These are phyloP conservation scores for Colletotrichum echinochloae DNA, from an alignment of 2,329 filamentous ascomycete species.

Conservation along the genomic window DNA sequence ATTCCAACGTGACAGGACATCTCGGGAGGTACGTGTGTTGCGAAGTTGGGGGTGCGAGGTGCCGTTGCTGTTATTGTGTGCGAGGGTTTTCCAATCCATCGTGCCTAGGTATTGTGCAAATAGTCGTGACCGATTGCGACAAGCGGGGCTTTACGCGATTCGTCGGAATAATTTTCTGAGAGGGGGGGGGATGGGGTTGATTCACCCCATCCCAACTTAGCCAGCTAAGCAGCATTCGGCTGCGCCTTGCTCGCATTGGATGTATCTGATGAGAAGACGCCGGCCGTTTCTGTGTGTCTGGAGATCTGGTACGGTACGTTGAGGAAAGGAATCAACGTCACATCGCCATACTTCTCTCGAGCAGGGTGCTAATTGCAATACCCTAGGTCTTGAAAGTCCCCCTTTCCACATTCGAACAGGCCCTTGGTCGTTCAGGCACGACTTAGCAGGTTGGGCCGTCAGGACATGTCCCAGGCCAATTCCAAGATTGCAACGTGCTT, in stretches of 20 bases:
- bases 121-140: not conserved
- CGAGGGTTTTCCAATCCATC: slow-evolving; percentile 1
- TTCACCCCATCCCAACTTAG: not conserved
- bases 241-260: slow-evolving; percentile 12
- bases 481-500: not conserved
- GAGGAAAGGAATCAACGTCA: not conserved
- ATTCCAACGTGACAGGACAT: too few relatives aligned
- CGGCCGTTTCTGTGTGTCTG: not conserved
- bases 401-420: not conserved
- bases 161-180: not conserved
- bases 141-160: not conserved
- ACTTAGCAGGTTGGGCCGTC: not conserved
- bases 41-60: slow-evolving; percentile 6
- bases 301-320: not conserved
- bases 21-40: not conserved
- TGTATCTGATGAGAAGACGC: slow-evolving; percentile 13
- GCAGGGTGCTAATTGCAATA: not conserved
- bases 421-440: not conserved
- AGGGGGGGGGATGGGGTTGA: too few relatives aligned
- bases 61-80: slow-evolving; percentile 19
- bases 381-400: not conserved
- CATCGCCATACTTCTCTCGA: not conserved
- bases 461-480: not conserved
- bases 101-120: too few relatives aligned
- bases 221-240: slow-evolving; percentile 1